Evolutionary conservation across 208 protist species (phyloP), one percentile per base, ranked within the genome.

Genomic region (Trypanosomatidae sp.): DNA sequence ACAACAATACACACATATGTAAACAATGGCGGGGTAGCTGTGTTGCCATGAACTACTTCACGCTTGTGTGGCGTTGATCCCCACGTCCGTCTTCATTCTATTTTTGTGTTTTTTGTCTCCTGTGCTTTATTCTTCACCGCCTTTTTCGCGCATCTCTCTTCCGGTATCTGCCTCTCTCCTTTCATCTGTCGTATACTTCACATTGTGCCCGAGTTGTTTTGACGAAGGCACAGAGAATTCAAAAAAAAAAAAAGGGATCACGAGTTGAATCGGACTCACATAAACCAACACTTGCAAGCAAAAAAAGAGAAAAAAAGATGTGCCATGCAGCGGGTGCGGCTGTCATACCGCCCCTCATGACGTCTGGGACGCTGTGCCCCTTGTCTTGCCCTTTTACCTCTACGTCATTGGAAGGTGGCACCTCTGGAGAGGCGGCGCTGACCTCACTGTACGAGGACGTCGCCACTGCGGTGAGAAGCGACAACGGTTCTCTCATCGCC

Each of bases 261-360:
- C n/a, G n/a, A n/a, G n/a, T n/a, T n/a, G n/a, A n/a, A n/a, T n/a
- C n/a, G n/a, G n/a, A n/a, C n/a, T n/a, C 33, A n/a, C 7, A 44
- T 17, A 44, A 8, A 30, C 2, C 43, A 22, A 41, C 3, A 46
- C 5, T n/a, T n/a, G n/a, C n/a, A n/a, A n/a, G n/a, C n/a, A n/a
- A n/a, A n/a, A n/a, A n/a, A n/a, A n/a, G 7, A 22, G 59, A 28
- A 36, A 33, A 39, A 55, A 36, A 55, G n/a, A 8, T 55, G 30
- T 9, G 36, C 13, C n/a, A 17, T 39, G 44, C n/a, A 47, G 41
- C 43, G 55, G 71, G 44, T 30, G 36, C 43, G 28, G 64, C 58
- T 49, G 76, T n/a, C n/a, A n/a, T 90, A 46, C 82, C 82, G 9
- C 76, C 79, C 9, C 49, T 81, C 47, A 80, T 90, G 77, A 81